Evolutionary conservation across 1,284 basidiomycete species (phyloP).

Genomic region (Fomitopsis palustris): DNA sequence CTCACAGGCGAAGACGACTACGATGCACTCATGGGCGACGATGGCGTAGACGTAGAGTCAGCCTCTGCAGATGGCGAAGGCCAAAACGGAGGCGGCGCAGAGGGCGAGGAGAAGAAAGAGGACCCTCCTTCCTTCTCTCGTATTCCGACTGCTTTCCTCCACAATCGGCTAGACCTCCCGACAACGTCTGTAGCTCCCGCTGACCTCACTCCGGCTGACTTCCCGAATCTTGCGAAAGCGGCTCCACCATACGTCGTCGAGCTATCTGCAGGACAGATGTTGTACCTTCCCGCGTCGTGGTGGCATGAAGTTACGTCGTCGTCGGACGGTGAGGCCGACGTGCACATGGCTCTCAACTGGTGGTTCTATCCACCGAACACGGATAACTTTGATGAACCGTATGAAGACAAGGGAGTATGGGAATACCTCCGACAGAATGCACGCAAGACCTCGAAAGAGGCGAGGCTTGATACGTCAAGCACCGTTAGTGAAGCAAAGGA

Average conservation of each 20-base stretch:
- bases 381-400: constrained; percentile 26
- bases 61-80: neutral
- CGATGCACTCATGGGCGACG: constrained; percentile 18
- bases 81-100: constrained; percentile 5
- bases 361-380: constrained; percentile 33
- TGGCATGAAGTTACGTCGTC: constrained; percentile 34
- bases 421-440: constrained; percentile 20
- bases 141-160: constrained; percentile 28
- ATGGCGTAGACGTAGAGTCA: constrained; percentile 8
- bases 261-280: constrained; percentile 29
- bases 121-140: constrained; percentile 31
- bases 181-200: constrained; percentile 24
- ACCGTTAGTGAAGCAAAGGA: constrained; percentile 2
- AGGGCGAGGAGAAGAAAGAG: neutral
- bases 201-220: constrained; percentile 11
- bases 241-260: constrained; percentile 27
- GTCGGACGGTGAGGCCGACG: constrained; percentile 15
- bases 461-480: neutral
- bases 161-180: constrained; percentile 25
- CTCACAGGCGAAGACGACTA: constrained; percentile 22
- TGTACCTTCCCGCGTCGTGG: constrained; percentile 32
- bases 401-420: constrained; percentile 28
- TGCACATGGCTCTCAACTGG: constrained; percentile 35
- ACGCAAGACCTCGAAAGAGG: neutral
- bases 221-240: constrained; percentile 22